Evolutionary conservation across 2,329 filamentous ascomycete species (phyloP), one percentile per base, ranked within the genome.

Genomic region (Pseudogymnoascus sp.): DNA sequence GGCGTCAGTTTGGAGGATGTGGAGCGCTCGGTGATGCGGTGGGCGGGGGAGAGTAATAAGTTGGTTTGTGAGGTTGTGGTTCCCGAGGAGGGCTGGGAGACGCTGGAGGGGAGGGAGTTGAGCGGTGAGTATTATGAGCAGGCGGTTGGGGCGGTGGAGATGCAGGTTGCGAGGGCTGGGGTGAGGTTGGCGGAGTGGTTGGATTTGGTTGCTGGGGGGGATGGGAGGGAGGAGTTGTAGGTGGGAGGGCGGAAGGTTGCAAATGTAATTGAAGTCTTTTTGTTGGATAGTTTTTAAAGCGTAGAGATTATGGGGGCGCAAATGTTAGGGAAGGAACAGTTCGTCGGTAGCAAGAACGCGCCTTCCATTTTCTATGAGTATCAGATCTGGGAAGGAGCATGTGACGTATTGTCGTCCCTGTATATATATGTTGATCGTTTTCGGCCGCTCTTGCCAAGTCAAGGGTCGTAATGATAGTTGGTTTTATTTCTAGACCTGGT

Each of bases 181-280:
- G 87, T 83, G 70, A 79, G 87, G 56, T 69, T 90, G 69, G 86
- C 82, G 1, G 79, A 79, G 18, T 89, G 83, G 83, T 72, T 89
- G 62, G 84, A 88, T 67, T 73, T 78, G 65, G 83, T 88, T 66
- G 82, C 76, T 7, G 72, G 76, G 41, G 68, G 71, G 33, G 35
- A 55, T 2, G 65, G 60, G 30, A 62, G 57, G 9, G 67, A 6
- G 19, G 38, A 41, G 38, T 41, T 41, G 38, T 41, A 9, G n/a
- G n/a, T n/a, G 6, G n/a, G n/a, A 5, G 13, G 34, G 33, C 6
- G 33, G 34, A 12, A 15, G 34, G 34, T 35, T 12, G 12, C 13
- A 38, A 18, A 19, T 13, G 18, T 6, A 18, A 10, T 8, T 19
- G 15, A 23, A 23, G 19, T 23, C n/a, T 23, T 41, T 41, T 41